Percentiles rank a stretch among this genome's conserved stretches.
These are phyloP conservation scores for Saccharum officinarum DNA, from an alignment of 176 grass and related monocot species.

Conservation along the genomic window DNA sequence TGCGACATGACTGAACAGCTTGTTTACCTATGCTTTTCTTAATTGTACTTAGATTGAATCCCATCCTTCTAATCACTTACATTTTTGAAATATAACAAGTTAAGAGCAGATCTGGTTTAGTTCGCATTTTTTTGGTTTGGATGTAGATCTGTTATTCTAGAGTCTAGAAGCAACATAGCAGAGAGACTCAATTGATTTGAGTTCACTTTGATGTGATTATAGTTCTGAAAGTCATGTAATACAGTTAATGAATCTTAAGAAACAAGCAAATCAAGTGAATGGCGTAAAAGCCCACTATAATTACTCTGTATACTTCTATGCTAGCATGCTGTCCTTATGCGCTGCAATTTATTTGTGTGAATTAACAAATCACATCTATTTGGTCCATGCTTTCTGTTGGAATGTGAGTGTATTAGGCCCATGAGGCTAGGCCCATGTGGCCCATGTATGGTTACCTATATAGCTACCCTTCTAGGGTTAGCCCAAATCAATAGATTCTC, in stretches of 20 bases:
- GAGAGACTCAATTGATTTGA: not conserved
- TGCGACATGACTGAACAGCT: not conserved
- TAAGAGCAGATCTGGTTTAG: not conserved
- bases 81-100: not conserved
- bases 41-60: not conserved
- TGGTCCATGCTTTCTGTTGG: not conserved
- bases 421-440: too few relatives aligned
- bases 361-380: not conserved
- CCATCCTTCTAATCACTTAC: not conserved
- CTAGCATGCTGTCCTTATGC: not conserved
- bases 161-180: conserved; percentile 6
- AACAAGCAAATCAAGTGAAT: not conserved
- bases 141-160: not conserved
- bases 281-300: not conserved
- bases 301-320: not conserved
- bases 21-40: conserved; percentile 18
- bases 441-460: too few relatives aligned
- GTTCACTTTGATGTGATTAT: not conserved
- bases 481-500: too few relatives aligned
- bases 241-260: not conserved
- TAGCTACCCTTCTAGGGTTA: too few relatives aligned
- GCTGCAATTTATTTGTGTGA: conserved; percentile 1
- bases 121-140: conserved; percentile 1
- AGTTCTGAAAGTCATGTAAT: not conserved
- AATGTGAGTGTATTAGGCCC: too few relatives aligned